Evolutionary conservation across 371 early-diverging fungal species (phyloP).

Genomic region (Nematocida ausubeli): DNA sequence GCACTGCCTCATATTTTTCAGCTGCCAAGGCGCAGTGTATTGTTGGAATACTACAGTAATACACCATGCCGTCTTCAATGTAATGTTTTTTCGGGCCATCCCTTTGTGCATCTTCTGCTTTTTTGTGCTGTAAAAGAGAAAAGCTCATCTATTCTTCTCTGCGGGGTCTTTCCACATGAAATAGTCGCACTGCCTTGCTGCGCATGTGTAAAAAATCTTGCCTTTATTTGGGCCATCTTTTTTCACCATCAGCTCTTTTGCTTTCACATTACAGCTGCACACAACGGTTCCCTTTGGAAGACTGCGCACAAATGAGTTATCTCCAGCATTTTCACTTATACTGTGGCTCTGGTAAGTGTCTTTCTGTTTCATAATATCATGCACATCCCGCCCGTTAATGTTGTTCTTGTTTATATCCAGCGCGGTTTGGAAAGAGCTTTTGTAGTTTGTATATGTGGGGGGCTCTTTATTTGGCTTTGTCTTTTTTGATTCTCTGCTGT

Average conservation of each 20-base stretch:
- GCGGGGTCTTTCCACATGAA: conserved; percentile 59
- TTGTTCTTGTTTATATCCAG: not conserved
- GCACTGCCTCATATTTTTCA: conserved; percentile 57
- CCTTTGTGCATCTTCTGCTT: not conserved
- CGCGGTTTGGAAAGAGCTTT: not conserved
- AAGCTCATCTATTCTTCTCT: conserved; percentile 1
- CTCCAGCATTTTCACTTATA: not conserved
- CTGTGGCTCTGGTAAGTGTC: not conserved
- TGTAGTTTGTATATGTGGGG: not conserved
- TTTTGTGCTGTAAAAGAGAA: not conserved
- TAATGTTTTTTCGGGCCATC: not conserved
- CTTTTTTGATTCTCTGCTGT: conserved; percentile 2
- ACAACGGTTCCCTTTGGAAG: conserved; percentile 58
- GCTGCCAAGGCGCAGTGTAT: conserved; percentile 60
- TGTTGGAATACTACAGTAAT: conserved; percentile 64
- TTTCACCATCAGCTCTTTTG: conserved; percentile 65
- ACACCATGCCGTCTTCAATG: conserved; percentile 44
- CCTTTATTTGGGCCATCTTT: conserved; percentile 72
- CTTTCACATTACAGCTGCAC: conserved; percentile 70
- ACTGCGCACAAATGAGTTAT: conserved; percentile 18
- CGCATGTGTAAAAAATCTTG: conserved; percentile 68
- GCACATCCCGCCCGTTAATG: not conserved
- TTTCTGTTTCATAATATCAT: not conserved
- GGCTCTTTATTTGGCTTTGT: not conserved
- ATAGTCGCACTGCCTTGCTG: conserved; percentile 65